phyloP scores from a whole-genome alignment of 163 green algal species.

The Trebouxiophyceae sp. region DNA sequence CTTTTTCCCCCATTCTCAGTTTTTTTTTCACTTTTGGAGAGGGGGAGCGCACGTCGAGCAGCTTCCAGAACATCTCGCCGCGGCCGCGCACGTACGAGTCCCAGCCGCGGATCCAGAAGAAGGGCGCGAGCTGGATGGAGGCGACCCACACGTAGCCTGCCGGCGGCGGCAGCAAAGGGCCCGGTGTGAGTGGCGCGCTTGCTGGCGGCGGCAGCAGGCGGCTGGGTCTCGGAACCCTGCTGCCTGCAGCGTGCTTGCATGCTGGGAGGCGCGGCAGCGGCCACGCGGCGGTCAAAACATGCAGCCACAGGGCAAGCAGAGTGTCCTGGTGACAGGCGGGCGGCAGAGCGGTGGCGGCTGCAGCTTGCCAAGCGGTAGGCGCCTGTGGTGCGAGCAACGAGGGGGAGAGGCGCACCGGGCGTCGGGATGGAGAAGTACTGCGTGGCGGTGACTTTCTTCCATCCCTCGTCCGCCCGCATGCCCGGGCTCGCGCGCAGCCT shows the following conservation, averaged over 20 bases:
- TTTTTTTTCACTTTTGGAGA: too few species aligned
- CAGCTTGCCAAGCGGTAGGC: neutral
- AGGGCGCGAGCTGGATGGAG: slow-evolving; percentile 12
- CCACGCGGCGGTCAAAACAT: too few species aligned
- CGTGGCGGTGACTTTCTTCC: slow-evolving; percentile 11
- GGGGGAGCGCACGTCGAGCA: slow-evolving; percentile 8
- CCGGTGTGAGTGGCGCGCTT: too few species aligned
- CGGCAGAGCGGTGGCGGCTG: neutral
- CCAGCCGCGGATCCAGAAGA: slow-evolving; percentile 19
- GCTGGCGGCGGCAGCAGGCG: too few species aligned
- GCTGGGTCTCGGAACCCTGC: too few species aligned
- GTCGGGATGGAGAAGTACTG: slow-evolving; percentile 14
- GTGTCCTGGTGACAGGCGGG: too few species aligned
- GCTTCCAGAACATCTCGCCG: slow-evolving; percentile 15
- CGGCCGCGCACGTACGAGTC: slow-evolving; percentile 15
- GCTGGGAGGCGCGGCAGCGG: too few species aligned
- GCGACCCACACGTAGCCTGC: slow-evolving; percentile 19
- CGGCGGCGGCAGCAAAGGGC: too few species aligned
- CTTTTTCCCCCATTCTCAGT: too few species aligned
- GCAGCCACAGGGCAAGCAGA: too few species aligned
- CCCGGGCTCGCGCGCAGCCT: slow-evolving; percentile 12
- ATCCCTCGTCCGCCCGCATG: slow-evolving; percentile 8
- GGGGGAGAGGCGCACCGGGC: slow-evolving; percentile 6
- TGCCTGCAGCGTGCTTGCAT: too few species aligned
- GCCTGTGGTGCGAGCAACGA: neutral